Base-by-base conservation (phyloP, 2,329 filamentous ascomycete genomes). In the Epichloe bromicola region DNA sequence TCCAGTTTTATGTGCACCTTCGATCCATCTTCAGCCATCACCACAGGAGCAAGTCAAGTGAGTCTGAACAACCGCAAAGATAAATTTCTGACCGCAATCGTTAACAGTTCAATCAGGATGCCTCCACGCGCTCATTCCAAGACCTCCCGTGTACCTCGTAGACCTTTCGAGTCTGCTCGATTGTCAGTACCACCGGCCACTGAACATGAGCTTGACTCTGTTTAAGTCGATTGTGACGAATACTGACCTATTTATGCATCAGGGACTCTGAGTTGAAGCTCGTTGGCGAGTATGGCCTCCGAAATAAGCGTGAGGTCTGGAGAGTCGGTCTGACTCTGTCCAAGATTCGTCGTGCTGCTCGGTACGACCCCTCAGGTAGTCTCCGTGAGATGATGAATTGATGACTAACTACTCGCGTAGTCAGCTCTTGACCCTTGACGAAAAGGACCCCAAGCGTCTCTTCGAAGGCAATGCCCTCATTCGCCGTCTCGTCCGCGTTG, bases 241-340 rank as follows among this genome's bases (percentile, higher is more conserved):
- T 76, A 86, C 85, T 86, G 82, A 86, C 79, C 14, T 30, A 67
- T 68, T 70, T 59, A 66, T 61, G 62, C 63, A 67, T 70, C 79
- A 97, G 93, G 80, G 93, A 98, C 81, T 88, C 90, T 70, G 93
- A 98, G 81, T 79, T 98, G 76, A 98, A 98, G 87, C 86, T 93
- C 76, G 91, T 98, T 69, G 93, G 93, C 78, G 93, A 98, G 81
- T 98, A 94, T 82, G 93, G 93, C 78, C 88, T 98, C 68, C 88
- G 90, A 78, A 98, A 98, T 83, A 98, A 98, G 89, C 91, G 93
- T 82, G 93, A 98, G 83, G 93, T 98, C 72, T 98, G 93, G 93
- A 89, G 93, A 77, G 93, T 98, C 77, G 85, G 88, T 83, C 86
- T 98, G 75, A 96, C 91, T 70, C 86, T 98, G 71, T 97, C 93